Evolutionary conservation across 1,284 basidiomycete genomes (phyloP).

Genomic region (Taiwanofungus camphoratus): DNA sequence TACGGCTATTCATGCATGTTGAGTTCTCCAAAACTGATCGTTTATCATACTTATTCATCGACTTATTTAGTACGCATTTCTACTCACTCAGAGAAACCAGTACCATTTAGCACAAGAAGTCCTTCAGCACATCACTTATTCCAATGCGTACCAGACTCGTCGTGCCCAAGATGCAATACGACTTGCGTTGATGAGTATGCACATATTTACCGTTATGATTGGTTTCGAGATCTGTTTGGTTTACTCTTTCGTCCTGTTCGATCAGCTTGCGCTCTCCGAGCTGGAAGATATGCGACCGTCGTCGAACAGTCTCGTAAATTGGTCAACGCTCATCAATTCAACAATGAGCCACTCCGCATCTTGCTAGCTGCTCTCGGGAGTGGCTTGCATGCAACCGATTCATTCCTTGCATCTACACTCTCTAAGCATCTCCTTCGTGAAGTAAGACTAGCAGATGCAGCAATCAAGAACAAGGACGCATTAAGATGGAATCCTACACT

Average conservation of each 20-base stretch:
- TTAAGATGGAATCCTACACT: constrained; percentile 52
- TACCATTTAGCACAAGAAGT: constrained; percentile 75
- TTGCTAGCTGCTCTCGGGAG: constrained; percentile 66
- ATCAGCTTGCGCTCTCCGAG: constrained; percentile 66
- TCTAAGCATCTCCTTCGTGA: constrained; percentile 84
- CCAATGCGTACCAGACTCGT: constrained; percentile 69
- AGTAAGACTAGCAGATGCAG: constrained; percentile 58
- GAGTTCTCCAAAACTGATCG: constrained; percentile 1
- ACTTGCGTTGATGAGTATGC: constrained; percentile 66
- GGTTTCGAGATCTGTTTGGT: no score
- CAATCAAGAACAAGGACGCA: constrained; percentile 52
- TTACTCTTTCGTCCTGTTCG: constrained; percentile 1
- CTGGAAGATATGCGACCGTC: constrained; percentile 49
- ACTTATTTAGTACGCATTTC: constrained; percentile 70
- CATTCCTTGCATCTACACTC: constrained; percentile 69
- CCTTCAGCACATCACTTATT: constrained; percentile 72
- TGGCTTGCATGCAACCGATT: constrained; percentile 61
- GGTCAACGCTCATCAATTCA: constrained; percentile 66
- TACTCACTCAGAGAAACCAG: constrained; percentile 62
- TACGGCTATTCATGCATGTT: constrained; percentile 82
- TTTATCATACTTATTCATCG: not conserved
- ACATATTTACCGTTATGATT: no score
- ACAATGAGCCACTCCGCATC: constrained; percentile 77
- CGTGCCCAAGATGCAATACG: constrained; percentile 67
- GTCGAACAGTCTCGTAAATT: constrained; percentile 74